Percentiles rank a stretch among this genome's conserved stretches.
phyloP scores from a whole-genome alignment of 768 basidiomycete species.

The Lanmaoa rubissima region DNA sequence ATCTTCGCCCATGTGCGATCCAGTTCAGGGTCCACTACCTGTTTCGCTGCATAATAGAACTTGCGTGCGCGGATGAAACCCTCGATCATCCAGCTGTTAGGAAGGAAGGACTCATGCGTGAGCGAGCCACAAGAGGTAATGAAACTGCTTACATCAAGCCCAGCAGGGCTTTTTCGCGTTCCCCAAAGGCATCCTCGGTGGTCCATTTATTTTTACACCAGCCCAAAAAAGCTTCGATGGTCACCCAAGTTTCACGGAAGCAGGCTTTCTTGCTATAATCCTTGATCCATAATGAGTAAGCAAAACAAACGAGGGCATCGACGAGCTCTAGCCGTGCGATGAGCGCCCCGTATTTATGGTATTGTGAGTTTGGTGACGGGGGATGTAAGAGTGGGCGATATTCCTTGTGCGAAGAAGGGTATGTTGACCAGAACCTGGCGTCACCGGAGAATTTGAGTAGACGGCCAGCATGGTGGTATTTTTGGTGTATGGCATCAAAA shows the following conservation, averaged over 20 bases:
- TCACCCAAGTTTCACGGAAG: slow-evolving; percentile 61
- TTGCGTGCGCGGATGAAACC: slow-evolving; percentile 64
- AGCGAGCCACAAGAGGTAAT: slow-evolving; percentile 18
- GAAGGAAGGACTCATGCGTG: slow-evolving; percentile 23
- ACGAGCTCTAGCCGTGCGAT: slow-evolving; percentile 78
- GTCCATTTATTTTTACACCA: slow-evolving; percentile 75
- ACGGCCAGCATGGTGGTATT: slow-evolving; percentile 67
- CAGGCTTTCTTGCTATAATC: slow-evolving; percentile 59
- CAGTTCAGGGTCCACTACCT: slow-evolving; percentile 33
- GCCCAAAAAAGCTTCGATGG: slow-evolving; percentile 63
- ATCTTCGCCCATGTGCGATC: slow-evolving; percentile 36
- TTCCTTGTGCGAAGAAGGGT: slow-evolving; percentile 59
- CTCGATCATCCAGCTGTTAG: slow-evolving; percentile 72
- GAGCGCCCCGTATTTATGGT: slow-evolving; percentile 72
- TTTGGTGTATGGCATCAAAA: slow-evolving; percentile 63
- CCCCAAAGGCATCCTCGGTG: slow-evolving; percentile 40
- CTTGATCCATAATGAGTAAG: slow-evolving; percentile 79
- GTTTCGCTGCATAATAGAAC: slow-evolving; percentile 39
- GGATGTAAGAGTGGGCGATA: slow-evolving; percentile 63
- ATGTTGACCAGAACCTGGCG: slow-evolving; percentile 74
- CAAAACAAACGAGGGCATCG: slow-evolving; percentile 81
- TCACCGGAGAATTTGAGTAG: slow-evolving; percentile 84
- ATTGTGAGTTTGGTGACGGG: slow-evolving; percentile 62
- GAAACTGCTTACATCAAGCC: slow-evolving; percentile 70
- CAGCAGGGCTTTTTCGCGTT: slow-evolving; percentile 58